A percentile compares a stretch with the other conserved stretches of the same genome.
Evolutionary conservation across 352 stramenopile species (phyloP).

Genomic region (Elongisporangium anandrum): DNA sequence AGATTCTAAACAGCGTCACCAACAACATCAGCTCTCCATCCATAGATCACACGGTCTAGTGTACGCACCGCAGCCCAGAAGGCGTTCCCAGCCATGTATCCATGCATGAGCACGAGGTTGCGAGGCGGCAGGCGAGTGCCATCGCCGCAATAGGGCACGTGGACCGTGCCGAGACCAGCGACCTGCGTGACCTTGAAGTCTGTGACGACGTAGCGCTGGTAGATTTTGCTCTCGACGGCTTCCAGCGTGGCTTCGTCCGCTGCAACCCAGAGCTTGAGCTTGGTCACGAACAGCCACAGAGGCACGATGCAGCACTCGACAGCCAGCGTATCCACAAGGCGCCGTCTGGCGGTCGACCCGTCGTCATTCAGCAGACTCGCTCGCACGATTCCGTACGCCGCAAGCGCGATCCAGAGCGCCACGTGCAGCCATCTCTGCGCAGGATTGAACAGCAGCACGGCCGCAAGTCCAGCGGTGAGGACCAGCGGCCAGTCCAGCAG

Average conservation of each 20-base stretch:
- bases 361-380: slow-evolving; percentile 34
- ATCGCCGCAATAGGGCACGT: slow-evolving; percentile 73
- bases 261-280: slow-evolving; percentile 48
- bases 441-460: slow-evolving; percentile 2
- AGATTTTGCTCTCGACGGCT: slow-evolving; percentile 59
- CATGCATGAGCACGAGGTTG: slow-evolving; percentile 71
- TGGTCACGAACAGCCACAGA: slow-evolving; percentile 44
- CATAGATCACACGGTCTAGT: background rate
- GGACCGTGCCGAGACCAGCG: slow-evolving; percentile 62
- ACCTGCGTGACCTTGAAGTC: slow-evolving; percentile 53
- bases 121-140: slow-evolving; percentile 37
- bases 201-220: slow-evolving; percentile 55
- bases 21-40: background rate
- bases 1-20: slow-evolving; percentile 39
- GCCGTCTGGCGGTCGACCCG: slow-evolving; percentile 19
- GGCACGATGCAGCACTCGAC: slow-evolving; percentile 43
- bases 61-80: slow-evolving; percentile 66
- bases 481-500: slow-evolving; percentile 64
- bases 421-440: slow-evolving; percentile 12
- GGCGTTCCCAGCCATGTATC: slow-evolving; percentile 70
- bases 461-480: slow-evolving; percentile 30
- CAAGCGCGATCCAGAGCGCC: slow-evolving; percentile 20
- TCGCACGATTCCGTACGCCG: slow-evolving; percentile 48
- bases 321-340: slow-evolving; percentile 29
- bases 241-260: slow-evolving; percentile 46